Evolutionary conservation across 768 basidiomycete species (phyloP).

Genomic region (Boletus speciosus): DNA sequence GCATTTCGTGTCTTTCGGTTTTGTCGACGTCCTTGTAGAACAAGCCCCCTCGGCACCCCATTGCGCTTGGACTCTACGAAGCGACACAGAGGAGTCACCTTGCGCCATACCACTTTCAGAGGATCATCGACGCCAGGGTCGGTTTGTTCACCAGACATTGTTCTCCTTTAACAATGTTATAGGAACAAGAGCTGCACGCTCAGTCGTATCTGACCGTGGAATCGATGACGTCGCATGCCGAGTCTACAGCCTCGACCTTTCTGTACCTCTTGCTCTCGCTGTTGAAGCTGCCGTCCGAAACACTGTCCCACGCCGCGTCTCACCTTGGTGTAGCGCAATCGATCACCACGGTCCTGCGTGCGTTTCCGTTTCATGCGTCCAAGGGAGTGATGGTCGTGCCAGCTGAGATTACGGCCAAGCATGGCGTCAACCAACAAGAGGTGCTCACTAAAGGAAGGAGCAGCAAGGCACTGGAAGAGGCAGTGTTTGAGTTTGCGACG

Average conservation of each 20-base stretch:
- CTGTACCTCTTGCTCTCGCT: slow-evolving; percentile 74
- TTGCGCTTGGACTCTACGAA: slow-evolving; percentile 68
- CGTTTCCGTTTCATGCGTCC: slow-evolving; percentile 72
- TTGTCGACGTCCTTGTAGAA: slow-evolving; percentile 43
- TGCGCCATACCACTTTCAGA: slow-evolving; percentile 72
- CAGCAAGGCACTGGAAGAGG: slow-evolving; percentile 65
- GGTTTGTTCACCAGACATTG: slow-evolving; percentile 20
- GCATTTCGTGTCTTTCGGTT: slow-evolving; percentile 13
- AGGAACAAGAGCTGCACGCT: slow-evolving; percentile 67
- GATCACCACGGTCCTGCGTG: slow-evolving; percentile 67
- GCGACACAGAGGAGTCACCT: slow-evolving; percentile 49
- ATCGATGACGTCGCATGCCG: slow-evolving; percentile 67
- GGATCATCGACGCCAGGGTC: slow-evolving; percentile 84
- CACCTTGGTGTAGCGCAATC: slow-evolving; percentile 78
- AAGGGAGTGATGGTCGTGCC: slow-evolving; percentile 73
- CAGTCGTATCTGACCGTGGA: slow-evolving; percentile 65
- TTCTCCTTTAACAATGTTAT: slow-evolving; percentile 16
- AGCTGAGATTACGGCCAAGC: slow-evolving; percentile 75
- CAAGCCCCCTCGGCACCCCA: slow-evolving; percentile 75
- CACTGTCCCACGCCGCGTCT: slow-evolving; percentile 72
- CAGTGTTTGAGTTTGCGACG: slow-evolving; percentile 80
- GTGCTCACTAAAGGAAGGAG: slow-evolving; percentile 56
- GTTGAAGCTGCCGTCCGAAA: slow-evolving; percentile 51
- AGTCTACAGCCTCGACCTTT: slow-evolving; percentile 76
- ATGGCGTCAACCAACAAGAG: slow-evolving; percentile 76